Conservation (phyloP, 2,329 filamentous ascomycete species). For the Ascochyta viciae-villosae region DNA sequence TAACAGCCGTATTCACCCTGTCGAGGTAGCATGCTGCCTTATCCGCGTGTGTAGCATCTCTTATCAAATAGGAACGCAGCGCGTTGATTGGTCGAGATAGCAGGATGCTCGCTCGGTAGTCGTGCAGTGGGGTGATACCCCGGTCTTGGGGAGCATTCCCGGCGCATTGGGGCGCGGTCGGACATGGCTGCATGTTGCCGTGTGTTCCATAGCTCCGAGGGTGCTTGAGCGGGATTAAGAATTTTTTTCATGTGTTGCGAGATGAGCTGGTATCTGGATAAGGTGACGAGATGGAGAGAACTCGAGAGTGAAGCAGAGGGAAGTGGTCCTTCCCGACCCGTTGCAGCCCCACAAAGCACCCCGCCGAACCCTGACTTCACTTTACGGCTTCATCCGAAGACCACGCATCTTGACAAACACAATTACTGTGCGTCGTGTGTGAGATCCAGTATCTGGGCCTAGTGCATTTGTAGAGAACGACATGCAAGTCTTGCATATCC, state of each 20-base stretch:
- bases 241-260: background rate
- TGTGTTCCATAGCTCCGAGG: background rate
- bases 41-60: slow-evolving; percentile 18
- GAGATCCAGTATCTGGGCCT: background rate
- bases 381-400: slow-evolving; percentile 3
- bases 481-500: slow-evolving; percentile 1
- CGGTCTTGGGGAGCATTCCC: background rate
- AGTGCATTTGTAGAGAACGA: background rate
- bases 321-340: slow-evolving; percentile 2
- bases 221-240: background rate
- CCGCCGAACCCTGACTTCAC: slow-evolving; percentile 5
- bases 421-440: background rate
- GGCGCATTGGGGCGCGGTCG: background rate
- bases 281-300: no score
- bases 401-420: slow-evolving; percentile 2
- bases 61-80: slow-evolving; percentile 26
- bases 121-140: slow-evolving; percentile 19
- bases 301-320: background rate
- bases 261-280: background rate
- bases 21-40: background rate
- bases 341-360: slow-evolving; percentile 10
- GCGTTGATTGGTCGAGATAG: slow-evolving; percentile 32
- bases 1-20: slow-evolving; percentile 13
- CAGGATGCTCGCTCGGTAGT: slow-evolving; percentile 12
- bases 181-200: background rate